Percentiles rank a stretch among this genome's conserved stretches.
These are phyloP conservation scores for Cytospora mali DNA, from an alignment of 2,329 filamentous ascomycete species.

Conservation along the genomic window DNA sequence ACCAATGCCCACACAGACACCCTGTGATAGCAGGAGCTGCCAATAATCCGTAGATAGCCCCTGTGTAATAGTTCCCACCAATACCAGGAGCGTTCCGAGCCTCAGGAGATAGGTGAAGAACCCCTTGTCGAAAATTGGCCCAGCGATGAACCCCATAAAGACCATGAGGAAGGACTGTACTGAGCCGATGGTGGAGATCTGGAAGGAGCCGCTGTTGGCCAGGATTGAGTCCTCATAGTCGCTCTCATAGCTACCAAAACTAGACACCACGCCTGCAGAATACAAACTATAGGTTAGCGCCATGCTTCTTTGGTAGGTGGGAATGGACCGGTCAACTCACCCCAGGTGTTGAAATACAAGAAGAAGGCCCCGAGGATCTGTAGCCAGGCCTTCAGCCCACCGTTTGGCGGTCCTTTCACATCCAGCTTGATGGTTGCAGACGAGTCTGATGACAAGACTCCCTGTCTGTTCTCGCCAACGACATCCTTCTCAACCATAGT, in stretches of 20 bases:
- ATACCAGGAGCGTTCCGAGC: slow-evolving; percentile 40
- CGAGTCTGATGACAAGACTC: slow-evolving; percentile 24
- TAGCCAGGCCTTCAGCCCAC: slow-evolving; percentile 47
- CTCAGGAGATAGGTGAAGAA: slow-evolving; percentile 43
- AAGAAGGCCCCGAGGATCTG: slow-evolving; percentile 56
- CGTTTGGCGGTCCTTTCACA: slow-evolving; percentile 10
- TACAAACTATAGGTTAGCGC: not conserved
- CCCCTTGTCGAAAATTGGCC: slow-evolving; percentile 47
- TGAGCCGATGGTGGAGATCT: slow-evolving; percentile 50
- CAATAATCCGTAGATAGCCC: slow-evolving; percentile 48
- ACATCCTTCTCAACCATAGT: slow-evolving; percentile 9
- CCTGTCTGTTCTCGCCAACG: slow-evolving; percentile 4
- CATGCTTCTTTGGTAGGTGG: not conserved
- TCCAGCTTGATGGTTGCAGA: slow-evolving; percentile 22
- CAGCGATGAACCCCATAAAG: slow-evolving; percentile 43
- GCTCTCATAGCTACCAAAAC: slow-evolving; percentile 49
- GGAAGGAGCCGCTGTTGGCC: slow-evolving; percentile 37
- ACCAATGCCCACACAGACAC: slow-evolving; percentile 42
- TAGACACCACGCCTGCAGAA: slow-evolving; percentile 30
- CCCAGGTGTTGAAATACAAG: slow-evolving; percentile 60
- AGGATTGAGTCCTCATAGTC: slow-evolving; percentile 45
- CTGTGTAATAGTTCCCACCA: slow-evolving; percentile 48
- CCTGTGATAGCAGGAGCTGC: slow-evolving; percentile 44
- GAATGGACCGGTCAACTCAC: slow-evolving; percentile 1
- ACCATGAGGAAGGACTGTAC: slow-evolving; percentile 47